Evolutionary conservation across 192 early-diverging fungal species (phyloP), one percentile per base, ranked within the genome.

Genomic region (Coemansia sp.): DNA sequence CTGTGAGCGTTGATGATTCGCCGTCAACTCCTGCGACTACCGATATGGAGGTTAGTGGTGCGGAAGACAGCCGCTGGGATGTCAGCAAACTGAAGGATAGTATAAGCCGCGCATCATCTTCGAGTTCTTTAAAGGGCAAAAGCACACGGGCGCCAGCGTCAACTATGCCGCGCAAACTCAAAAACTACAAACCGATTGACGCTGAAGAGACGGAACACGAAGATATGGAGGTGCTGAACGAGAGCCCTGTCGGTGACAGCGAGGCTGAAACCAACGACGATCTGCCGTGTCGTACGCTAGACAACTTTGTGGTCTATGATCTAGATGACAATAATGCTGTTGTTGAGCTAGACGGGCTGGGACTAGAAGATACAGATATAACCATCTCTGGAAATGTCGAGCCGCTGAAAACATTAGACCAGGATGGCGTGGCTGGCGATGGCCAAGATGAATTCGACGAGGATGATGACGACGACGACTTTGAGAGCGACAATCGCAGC

Each of bases 301-400:
- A 84, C 52, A 65, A 84, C 61, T 86, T 86, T 74, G 69, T 83
- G 4, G 60, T 84, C 14, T 86, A 70, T 56, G 81, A 86, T 56
- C 54, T 68, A 36, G 54, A 60, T 25, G 3, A 56, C 52, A 56
- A 60, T 12, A 81, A 82, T 40, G 17, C 12, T 20, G 31, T 82
- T n/a, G 44, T 70, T 2, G 67, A 76, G 11, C 56, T 84, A 12
- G 78, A 79, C n/a, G 73, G 79, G 18, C 50, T 84, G n/a, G 83
- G 79, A 24, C 55, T 60, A n/a, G 79, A 79, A 36, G 67, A 54
- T 2, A 46, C 52, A 0, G 75, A 86, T 40, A 62, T 86, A 0
- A 64, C 73, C 9, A 82, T 77, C 8, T 68, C 82, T 1, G 85
- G 85, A 24, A 64, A 77, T 24, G 83, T 86, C 14, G 70, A 59